A percentile compares a stretch with the other conserved stretches of the same genome.
Conservation (phyloP, 305 asterid species). For the Fraxinus sp. region DNA sequence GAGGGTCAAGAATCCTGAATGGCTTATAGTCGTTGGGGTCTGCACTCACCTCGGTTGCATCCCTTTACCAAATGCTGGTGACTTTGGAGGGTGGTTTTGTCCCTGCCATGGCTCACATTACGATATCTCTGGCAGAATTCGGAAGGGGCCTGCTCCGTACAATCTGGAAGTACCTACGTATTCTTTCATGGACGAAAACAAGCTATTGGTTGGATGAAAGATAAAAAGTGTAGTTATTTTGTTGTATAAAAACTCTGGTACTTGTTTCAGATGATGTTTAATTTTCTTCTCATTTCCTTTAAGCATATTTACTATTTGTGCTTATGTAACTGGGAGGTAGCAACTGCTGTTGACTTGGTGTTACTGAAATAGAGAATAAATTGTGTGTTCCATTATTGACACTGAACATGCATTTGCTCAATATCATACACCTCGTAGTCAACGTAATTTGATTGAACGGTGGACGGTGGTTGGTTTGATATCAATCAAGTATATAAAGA, state of each 20-base stretch:
- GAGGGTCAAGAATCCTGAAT: slow-evolving; percentile 31
- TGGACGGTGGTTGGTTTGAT: too few species aligned
- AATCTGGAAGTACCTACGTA: slow-evolving; percentile 35
- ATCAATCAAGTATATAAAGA: too few species aligned
- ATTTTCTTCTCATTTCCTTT: background rate
- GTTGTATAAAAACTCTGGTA: background rate
- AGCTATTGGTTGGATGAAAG: slow-evolving; percentile 29
- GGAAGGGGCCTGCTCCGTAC: slow-evolving; percentile 36
- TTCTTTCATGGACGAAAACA: slow-evolving; percentile 33
- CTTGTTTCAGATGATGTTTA: background rate
- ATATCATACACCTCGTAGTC: background rate
- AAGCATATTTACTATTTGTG: background rate
- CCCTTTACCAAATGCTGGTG: slow-evolving; percentile 40
- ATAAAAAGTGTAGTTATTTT: background rate
- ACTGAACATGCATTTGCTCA: background rate
- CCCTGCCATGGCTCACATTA: slow-evolving; percentile 42
- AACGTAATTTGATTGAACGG: too few species aligned
- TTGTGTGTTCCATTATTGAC: background rate
- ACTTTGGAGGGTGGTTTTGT: slow-evolving; percentile 43
- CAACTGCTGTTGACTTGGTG: background rate
- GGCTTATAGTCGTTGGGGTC: slow-evolving; percentile 34
- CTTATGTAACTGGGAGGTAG: background rate
- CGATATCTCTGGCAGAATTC: slow-evolving; percentile 36
- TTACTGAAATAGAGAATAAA: background rate
- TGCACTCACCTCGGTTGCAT: slow-evolving; percentile 36